A percentile compares a stretch with the other conserved stretches of the same genome.
These are phyloP conservation scores for Glonium stellatum DNA, from an alignment of 495 filamentous ascomycete species.

Conservation along the genomic window DNA sequence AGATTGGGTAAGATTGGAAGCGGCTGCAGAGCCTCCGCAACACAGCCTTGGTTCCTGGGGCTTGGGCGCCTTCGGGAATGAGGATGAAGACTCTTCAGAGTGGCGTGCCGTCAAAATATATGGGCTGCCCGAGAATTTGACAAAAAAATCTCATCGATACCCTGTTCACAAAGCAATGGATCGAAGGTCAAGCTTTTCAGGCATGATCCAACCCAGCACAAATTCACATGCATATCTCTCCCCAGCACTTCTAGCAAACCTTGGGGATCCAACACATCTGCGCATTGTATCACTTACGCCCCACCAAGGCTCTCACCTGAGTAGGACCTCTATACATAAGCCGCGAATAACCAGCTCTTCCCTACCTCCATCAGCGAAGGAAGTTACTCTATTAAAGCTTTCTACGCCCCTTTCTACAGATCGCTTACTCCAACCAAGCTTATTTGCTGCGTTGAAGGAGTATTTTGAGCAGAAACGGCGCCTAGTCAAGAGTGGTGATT, in stretches of 20 bases:
- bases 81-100: constrained; percentile 45
- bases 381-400: constrained; percentile 84
- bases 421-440: constrained; percentile 67
- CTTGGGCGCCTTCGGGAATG: constrained; percentile 48
- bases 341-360: constrained; percentile 36
- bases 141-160: constrained; percentile 45
- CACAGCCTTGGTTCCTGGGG: constrained; percentile 36
- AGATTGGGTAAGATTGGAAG: constrained; percentile 89
- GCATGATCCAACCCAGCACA: constrained; percentile 32
- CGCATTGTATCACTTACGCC: constrained; percentile 27
- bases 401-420: constrained; percentile 84
- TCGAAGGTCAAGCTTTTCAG: constrained; percentile 49
- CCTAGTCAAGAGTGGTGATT: constrained; percentile 74
- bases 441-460: constrained; percentile 76
- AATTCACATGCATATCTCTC: constrained; percentile 68
- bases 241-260: constrained; percentile 76
- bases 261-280: constrained; percentile 68
- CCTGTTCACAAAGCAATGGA: constrained; percentile 43
- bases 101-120: constrained; percentile 82
- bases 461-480: constrained; percentile 75
- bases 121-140: constrained; percentile 63
- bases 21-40: constrained; percentile 56
- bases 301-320: constrained; percentile 16
- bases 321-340: constrained; percentile 19
- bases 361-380: constrained; percentile 79